These are phyloP conservation scores for Talaromyces sp. DNA, from an alignment of 2,329 filamentous ascomycete genomes.

Conservation along the genomic window DNA sequence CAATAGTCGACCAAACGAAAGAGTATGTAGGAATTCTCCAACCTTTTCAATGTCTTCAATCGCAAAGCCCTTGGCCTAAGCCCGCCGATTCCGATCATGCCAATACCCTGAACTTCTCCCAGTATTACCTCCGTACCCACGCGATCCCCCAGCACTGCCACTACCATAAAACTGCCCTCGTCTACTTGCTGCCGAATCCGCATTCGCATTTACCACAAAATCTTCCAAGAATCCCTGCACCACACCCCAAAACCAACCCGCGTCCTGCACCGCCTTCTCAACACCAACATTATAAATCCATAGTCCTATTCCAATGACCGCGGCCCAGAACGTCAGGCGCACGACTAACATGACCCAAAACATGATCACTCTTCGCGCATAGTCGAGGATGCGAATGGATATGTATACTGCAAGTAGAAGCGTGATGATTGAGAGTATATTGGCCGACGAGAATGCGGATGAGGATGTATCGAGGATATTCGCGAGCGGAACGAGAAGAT, in stretches of 20 bases:
- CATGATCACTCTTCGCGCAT: constrained; percentile 67
- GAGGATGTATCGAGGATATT: constrained; percentile 32
- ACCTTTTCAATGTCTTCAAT: not conserved
- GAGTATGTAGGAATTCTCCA: not conserved
- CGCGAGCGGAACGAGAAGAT: constrained; percentile 43
- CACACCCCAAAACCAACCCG: constrained; percentile 59
- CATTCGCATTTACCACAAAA: constrained; percentile 28
- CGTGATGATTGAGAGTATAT: constrained; percentile 40
- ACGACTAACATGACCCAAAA: constrained; percentile 71
- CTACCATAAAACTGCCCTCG: not conserved
- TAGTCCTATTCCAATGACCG: constrained; percentile 52
- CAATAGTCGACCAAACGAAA: too few species aligned
- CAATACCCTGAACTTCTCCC: constrained; percentile 19
- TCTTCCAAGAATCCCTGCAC: constrained; percentile 63
- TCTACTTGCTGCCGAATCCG: constrained; percentile 14
- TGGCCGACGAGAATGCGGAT: constrained; percentile 32
- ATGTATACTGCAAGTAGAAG: constrained; percentile 62
- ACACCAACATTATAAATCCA: constrained; percentile 49
- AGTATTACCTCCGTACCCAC: not conserved
- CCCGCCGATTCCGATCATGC: constrained; percentile 5
- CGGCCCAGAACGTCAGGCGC: constrained; percentile 61
- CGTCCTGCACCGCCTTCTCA: constrained; percentile 32
- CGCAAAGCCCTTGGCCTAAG: not conserved
- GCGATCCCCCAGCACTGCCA: not conserved
- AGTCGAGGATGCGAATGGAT: constrained; percentile 61